Evolutionary conservation across 2,329 filamentous ascomycete species (phyloP).

Genomic region (Exophiala sp.): DNA sequence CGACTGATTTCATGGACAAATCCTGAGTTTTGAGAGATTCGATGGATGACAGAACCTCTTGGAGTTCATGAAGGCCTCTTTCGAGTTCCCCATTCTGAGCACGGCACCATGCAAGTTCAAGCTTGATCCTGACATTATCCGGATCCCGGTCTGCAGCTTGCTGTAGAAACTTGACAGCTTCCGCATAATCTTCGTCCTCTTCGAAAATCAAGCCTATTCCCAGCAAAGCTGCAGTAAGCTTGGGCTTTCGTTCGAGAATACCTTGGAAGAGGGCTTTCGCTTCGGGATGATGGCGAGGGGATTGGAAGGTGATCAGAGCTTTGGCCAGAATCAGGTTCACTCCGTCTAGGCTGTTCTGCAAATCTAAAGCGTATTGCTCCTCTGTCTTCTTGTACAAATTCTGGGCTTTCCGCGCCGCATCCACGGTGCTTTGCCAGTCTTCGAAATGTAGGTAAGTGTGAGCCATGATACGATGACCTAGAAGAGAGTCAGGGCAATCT

Average conservation of each 20-base stretch:
- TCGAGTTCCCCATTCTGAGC: slow-evolving; percentile 72
- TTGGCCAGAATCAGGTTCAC: slow-evolving; percentile 74
- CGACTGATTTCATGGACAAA: slow-evolving; percentile 72
- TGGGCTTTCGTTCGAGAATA: slow-evolving; percentile 68
- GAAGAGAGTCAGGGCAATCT: slow-evolving; percentile 59
- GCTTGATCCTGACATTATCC: slow-evolving; percentile 69
- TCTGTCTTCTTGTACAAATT: slow-evolving; percentile 20
- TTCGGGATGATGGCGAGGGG: slow-evolving; percentile 81
- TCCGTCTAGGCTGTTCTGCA: slow-evolving; percentile 66
- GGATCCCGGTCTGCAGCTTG: slow-evolving; percentile 68
- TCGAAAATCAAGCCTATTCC: slow-evolving; percentile 88
- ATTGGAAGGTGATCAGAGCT: slow-evolving; percentile 83
- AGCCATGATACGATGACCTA: slow-evolving; percentile 76
- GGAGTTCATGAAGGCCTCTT: slow-evolving; percentile 61
- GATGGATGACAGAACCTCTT: slow-evolving; percentile 61
- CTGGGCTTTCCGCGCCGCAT: slow-evolving; percentile 51
- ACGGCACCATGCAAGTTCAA: slow-evolving; percentile 88
- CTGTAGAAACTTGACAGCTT: slow-evolving; percentile 73
- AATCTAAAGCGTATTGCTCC: slow-evolving; percentile 58
- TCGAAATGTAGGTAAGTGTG: slow-evolving; percentile 80
- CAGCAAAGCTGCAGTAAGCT: slow-evolving; percentile 74
- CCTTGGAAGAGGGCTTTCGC: slow-evolving; percentile 79
- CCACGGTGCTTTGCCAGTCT: slow-evolving; percentile 75
- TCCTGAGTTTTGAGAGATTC: slow-evolving; percentile 55
- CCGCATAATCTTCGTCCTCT: slow-evolving; percentile 80